phyloP scores from a whole-genome alignment of 2,329 filamentous ascomycete species.

The Epichloe sylvatica region DNA sequence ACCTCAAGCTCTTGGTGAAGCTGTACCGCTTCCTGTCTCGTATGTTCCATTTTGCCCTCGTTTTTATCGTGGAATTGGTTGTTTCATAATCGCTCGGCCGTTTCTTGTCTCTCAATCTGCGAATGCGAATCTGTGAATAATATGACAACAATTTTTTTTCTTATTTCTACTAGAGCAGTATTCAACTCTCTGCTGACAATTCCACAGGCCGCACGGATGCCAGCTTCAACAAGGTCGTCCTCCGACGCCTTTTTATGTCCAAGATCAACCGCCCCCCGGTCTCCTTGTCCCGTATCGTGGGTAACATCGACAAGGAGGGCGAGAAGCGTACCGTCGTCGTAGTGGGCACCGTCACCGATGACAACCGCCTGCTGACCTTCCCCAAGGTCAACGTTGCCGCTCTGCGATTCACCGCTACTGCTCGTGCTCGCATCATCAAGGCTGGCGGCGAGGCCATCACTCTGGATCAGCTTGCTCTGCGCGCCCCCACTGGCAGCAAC shows the following conservation, averaged over 20 bases:
- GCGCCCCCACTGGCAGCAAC: constrained; percentile 91
- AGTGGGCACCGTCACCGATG: constrained; percentile 91
- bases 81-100: no score
- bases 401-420: constrained; percentile 91
- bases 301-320: constrained; percentile 50
- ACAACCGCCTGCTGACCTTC: constrained; percentile 81
- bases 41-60: constrained; percentile 34
- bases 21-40: constrained; percentile 93
- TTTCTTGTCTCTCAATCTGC: not conserved
- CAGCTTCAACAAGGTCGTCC: constrained; percentile 96
- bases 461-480: constrained; percentile 91
- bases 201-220: constrained; percentile 77
- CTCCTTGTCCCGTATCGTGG: constrained; percentile 79
- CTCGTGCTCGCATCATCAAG: constrained; percentile 82
- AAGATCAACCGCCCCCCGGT: constrained; percentile 95
- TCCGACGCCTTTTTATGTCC: constrained; percentile 95
- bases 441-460: constrained; percentile 92
- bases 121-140: not conserved
- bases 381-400: constrained; percentile 92
- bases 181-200: constrained; percentile 3
- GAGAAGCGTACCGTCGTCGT: constrained; percentile 83
- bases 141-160: not conserved
- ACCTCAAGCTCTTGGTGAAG: constrained; percentile 95
- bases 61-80: constrained; percentile 15
- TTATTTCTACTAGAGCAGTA: not conserved